A percentile compares a stretch with the other conserved stretches of the same genome.
These are phyloP conservation scores for Panicum hallii DNA, from an alignment of 202 grass and related monocot genomes.

Conservation along the genomic window DNA sequence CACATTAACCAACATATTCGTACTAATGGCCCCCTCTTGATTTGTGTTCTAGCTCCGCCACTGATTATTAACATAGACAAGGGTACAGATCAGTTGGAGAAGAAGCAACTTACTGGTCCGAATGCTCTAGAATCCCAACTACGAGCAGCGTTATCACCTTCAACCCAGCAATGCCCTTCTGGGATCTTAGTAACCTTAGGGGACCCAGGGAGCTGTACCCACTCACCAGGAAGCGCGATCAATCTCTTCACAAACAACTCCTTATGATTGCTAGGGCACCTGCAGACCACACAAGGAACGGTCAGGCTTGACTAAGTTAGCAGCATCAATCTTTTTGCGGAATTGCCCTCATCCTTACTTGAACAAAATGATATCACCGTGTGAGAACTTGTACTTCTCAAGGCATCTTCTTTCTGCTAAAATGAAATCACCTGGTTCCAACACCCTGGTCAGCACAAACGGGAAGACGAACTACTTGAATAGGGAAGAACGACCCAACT, in stretches of 20 bases:
- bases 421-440: constrained; percentile 60
- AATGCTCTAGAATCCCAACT: constrained; percentile 78
- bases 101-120: constrained; percentile 64
- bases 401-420: constrained; percentile 61
- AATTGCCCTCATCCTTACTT: constrained; percentile 47
- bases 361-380: constrained; percentile 67
- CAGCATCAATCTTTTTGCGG: neutral
- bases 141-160: constrained; percentile 70
- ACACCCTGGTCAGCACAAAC: constrained; percentile 53
- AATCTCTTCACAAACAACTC: constrained; percentile 63
- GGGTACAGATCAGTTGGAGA: neutral
- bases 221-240: constrained; percentile 72
- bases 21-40: no score
- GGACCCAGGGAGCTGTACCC: constrained; percentile 52
- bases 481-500: neutral
- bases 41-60: no score
- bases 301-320: neutral
- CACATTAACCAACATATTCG: no score
- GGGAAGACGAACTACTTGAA: constrained; percentile 20
- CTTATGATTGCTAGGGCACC: constrained; percentile 63
- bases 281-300: constrained; percentile 21
- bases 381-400: constrained; percentile 60
- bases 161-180: constrained; percentile 74
- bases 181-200: constrained; percentile 61
- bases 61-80: neutral